A percentile compares a stretch with the other conserved stretches of the same genome.
These are phyloP conservation scores for Symbiodinium natans DNA, from an alignment of 73 alveolate genomes.

Conservation along the genomic window DNA sequence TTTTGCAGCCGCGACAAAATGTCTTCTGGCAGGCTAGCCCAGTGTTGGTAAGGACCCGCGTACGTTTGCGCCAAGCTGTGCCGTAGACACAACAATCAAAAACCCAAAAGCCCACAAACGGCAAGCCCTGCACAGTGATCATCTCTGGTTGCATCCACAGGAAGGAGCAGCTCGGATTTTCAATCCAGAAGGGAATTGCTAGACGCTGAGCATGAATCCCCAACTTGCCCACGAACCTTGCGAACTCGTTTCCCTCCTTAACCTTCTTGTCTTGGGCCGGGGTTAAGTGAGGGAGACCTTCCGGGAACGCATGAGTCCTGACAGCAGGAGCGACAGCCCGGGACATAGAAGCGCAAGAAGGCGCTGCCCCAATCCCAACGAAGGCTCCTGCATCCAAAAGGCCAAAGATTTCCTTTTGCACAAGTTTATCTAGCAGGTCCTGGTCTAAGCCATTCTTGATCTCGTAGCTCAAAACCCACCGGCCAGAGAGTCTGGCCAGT, in stretches of 20 bases:
- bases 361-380: neutral
- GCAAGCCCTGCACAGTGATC: neutral
- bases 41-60: neutral
- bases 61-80: neutral
- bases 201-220: neutral
- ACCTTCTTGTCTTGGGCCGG: neutral
- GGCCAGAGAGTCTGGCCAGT: neutral
- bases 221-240: neutral
- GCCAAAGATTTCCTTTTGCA: neutral
- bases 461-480: conserved; percentile 8
- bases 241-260: neutral
- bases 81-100: neutral
- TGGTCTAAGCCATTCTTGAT: neutral
- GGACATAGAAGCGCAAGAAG: conserved; percentile 10
- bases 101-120: neutral
- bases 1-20: neutral
- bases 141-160: neutral
- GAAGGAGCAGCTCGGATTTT: neutral
- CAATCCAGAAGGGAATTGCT: neutral
- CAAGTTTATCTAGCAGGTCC: neutral
- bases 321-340: neutral
- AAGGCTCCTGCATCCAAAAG: neutral
- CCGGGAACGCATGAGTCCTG: neutral
- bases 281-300: neutral
- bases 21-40: no score